phyloP scores from a whole-genome alignment of 441 rosid species.

The Viola pubescens region DNA sequence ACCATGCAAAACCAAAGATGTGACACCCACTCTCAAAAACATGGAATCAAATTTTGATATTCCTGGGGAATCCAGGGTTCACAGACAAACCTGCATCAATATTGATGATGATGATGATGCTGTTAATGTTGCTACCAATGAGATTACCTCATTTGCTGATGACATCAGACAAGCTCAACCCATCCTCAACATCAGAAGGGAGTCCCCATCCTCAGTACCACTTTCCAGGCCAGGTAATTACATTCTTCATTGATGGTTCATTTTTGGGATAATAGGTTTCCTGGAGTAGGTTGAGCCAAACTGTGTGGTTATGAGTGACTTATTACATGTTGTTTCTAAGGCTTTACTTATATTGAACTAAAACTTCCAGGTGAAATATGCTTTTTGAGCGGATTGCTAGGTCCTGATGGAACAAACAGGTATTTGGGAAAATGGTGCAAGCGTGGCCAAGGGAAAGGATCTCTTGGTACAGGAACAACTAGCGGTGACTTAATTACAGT shows the following conservation, averaged over 20 bases:
- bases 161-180: conserved; percentile 21
- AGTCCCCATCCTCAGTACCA: conserved; percentile 21
- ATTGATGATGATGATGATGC: conserved; percentile 13
- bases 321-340: neutral
- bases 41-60: conserved; percentile 15
- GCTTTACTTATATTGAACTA: neutral
- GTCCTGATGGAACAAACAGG: conserved; percentile 64
- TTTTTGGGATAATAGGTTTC: neutral
- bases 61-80: conserved; percentile 15
- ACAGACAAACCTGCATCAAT: conserved; percentile 8
- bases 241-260: conserved; percentile 2
- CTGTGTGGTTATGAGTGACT: neutral
- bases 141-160: conserved; percentile 20
- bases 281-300: neutral
- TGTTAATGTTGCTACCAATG: conserved; percentile 24
- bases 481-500: conserved; percentile 57
- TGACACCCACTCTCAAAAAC: conserved; percentile 13
- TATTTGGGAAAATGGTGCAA: conserved; percentile 84
- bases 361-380: conserved; percentile 43
- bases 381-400: conserved; percentile 60
- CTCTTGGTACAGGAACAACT: conserved; percentile 26
- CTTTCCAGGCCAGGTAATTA: conserved; percentile 45
- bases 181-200: conserved; percentile 46
- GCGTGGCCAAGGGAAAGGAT: conserved; percentile 39
- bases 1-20: conserved; percentile 14